These are phyloP conservation scores for Phlebiopsis flavidoalba DNA, from an alignment of 768 basidiomycete species.

Conservation along the genomic window DNA sequence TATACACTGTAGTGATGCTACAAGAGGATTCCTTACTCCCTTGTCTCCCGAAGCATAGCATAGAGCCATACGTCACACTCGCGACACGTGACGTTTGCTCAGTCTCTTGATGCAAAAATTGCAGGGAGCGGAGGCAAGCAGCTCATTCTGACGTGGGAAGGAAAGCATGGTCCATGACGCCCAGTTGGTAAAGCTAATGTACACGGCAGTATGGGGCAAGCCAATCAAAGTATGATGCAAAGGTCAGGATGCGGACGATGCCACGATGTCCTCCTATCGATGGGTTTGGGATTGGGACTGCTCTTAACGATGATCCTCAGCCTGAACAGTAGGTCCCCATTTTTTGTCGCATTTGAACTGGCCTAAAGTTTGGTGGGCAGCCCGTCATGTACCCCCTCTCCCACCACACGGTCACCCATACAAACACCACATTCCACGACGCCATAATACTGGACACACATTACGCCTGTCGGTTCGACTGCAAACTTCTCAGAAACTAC, in stretches of 20 bases:
- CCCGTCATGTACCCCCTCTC: conserved; percentile 49
- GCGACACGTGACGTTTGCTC: conserved; percentile 83
- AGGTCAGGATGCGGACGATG: conserved; percentile 77
- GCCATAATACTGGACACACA: conserved; percentile 79
- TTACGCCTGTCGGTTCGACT: conserved; percentile 59
- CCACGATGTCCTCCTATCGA: conserved; percentile 93
- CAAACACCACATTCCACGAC: conserved; percentile 53
- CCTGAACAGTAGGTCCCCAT: conserved; percentile 66
- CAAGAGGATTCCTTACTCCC: conserved; percentile 10
- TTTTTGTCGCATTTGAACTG: background rate
- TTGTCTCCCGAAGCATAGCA: background rate
- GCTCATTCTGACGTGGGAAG: conserved; percentile 74
- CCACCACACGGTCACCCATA: conserved; percentile 17
- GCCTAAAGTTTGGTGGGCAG: conserved; percentile 26
- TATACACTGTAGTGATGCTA: conserved; percentile 9
- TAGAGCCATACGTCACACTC: conserved; percentile 68
- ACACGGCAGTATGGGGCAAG: background rate
- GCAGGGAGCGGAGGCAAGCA: conserved; percentile 70
- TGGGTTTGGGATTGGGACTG: conserved; percentile 89
- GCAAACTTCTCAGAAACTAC: conserved; percentile 69
- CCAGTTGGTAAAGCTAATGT: conserved; percentile 59
- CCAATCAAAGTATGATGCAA: background rate
- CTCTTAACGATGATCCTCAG: conserved; percentile 89
- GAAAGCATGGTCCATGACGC: conserved; percentile 94
- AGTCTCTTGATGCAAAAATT: conserved; percentile 85